phyloP scores from a whole-genome alignment of 2,329 filamentous ascomycete genomes.

The Graphiopsis chlorocephala region DNA sequence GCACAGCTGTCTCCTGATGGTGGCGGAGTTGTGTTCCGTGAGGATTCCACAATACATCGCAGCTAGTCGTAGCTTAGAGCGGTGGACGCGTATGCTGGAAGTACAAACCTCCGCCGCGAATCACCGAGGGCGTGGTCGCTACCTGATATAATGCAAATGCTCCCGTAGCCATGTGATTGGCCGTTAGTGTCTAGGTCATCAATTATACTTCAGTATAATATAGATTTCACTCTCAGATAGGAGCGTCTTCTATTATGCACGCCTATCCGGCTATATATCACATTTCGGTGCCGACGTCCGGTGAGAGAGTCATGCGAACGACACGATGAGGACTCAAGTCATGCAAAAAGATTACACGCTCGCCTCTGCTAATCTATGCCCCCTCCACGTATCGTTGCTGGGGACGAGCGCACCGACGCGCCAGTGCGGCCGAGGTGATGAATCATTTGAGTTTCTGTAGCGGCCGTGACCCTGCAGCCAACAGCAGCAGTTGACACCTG shows the following conservation, averaged over 20 bases:
- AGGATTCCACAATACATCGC: not conserved
- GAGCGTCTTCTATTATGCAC: not conserved
- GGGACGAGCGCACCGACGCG: conserved; percentile 11
- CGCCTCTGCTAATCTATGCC: not conserved
- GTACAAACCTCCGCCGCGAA: not conserved
- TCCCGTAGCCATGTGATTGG: not conserved
- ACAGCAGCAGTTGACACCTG: conserved; percentile 12
- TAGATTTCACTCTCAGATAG: not conserved
- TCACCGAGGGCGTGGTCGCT: not conserved
- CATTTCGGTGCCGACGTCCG: not conserved
- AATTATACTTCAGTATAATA: not conserved
- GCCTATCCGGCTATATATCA: not conserved
- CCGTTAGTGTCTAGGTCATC: not conserved
- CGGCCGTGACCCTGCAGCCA: conserved; percentile 11
- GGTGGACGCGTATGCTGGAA: conserved; percentile 1
- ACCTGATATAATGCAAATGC: not conserved
- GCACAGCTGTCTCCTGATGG: not conserved
- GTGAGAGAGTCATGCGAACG: not conserved
- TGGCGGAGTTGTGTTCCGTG: not conserved
- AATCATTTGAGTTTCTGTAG: conserved; percentile 15
- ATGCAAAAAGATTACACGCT: conserved; percentile 5
- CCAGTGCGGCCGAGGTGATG: not conserved
- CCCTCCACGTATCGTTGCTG: conserved; percentile 6
- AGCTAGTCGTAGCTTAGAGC: not conserved
- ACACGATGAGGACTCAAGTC: not conserved